Evolutionary conservation across 345 rosid genomes (phyloP).

Genomic region (Durio zibethinus): DNA sequence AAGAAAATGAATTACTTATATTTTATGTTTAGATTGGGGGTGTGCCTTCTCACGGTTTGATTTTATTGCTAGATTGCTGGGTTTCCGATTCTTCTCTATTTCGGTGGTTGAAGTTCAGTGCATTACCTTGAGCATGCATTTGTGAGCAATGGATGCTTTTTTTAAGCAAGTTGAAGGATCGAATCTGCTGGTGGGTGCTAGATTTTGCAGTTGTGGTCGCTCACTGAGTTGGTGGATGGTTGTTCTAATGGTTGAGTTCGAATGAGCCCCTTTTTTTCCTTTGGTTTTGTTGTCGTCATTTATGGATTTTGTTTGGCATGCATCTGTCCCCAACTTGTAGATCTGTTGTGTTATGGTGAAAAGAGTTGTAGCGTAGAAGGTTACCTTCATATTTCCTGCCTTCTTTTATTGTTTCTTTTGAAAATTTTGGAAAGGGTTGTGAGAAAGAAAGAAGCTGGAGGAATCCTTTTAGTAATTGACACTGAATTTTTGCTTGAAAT

Average conservation of each 20-base stretch:
- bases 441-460: not conserved
- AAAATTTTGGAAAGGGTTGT: not conserved
- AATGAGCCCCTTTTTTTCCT: not conserved
- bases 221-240: slow-evolving; percentile 6
- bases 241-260: not conserved
- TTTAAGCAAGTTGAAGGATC: not conserved
- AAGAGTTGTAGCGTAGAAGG: slow-evolving; percentile 4
- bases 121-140: not conserved
- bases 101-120: not conserved
- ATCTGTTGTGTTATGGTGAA: slow-evolving; percentile 3
- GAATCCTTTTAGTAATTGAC: not conserved
- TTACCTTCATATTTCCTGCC: not conserved
- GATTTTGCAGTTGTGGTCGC: not conserved
- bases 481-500: not conserved
- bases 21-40: not conserved
- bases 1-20: not conserved
- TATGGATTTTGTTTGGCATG: slow-evolving; percentile 8
- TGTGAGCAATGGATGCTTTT: slow-evolving; percentile 5
- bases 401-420: not conserved
- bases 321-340: slow-evolving; percentile 14
- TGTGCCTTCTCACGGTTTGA: not conserved
- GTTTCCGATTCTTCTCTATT: not conserved
- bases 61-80: slow-evolving; percentile 11
- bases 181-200: not conserved
- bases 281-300: not conserved